Evolutionary conservation across 2,329 filamentous ascomycete genomes (phyloP), one percentile per base, ranked within the genome.

Genomic region (Bipolaris victoriae): DNA sequence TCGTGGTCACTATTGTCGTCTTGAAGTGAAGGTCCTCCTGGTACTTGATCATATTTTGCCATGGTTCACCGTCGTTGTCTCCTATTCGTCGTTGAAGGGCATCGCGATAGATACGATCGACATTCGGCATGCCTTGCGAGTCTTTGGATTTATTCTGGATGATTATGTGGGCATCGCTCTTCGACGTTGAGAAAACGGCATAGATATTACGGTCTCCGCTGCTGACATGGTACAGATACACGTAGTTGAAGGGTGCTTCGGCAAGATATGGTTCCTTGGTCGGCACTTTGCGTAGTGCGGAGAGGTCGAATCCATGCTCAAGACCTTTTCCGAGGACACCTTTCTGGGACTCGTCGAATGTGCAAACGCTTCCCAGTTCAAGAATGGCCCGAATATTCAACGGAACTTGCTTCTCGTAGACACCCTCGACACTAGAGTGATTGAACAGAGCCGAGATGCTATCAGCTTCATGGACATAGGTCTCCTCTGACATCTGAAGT

Each of bases 341-440:
- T 58, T 90, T 86, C 67, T 97, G 93, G 52, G 83, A 88, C 69
- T 97, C 90, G 69, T 99, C 95, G 64, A 99, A 96, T 2, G 92
- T 96, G 74, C 95, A 99, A 29, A 90, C 82, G 69, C 91, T 97
- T 40, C 95, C 96, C 1, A 99, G 82, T 65, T 95, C 90, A 9
- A 99, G 84, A 31, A 99, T 85, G 3, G 94, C 95, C 39, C 94
- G 86, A 46, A 96, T 85, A 62, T 91, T 91, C 5, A 98, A 82
- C 1, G 96, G 92, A 1, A 99, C 84, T 64, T 97, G 90, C 69
- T 90, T 94, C 79, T 99, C 96, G 71, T 99, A 99, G 13, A 99
- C 92, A 29, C 96, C 96, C 77, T 99, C 95, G 1, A 99, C 91
- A 74, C 92, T 97, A 0, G 92, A 87, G 72, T 99, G 93, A 62